Percentiles rank a stretch among this genome's conserved stretches.
These are phyloP conservation scores for Westerdykella ornata DNA, from an alignment of 2,329 filamentous ascomycete genomes.

Conservation along the genomic window DNA sequence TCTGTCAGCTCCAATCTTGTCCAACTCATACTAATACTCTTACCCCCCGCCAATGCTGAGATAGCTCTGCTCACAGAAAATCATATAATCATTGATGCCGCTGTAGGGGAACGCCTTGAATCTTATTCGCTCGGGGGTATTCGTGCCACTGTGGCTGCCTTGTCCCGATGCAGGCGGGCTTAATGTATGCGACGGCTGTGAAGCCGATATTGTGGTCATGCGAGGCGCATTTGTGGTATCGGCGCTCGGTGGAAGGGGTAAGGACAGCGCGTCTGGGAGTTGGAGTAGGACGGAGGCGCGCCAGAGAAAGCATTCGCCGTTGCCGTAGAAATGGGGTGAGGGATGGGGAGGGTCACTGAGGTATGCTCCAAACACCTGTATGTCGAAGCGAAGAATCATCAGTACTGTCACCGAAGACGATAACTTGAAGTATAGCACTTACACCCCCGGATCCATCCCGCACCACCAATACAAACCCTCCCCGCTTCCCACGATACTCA, in stretches of 20 bases:
- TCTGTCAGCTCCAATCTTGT: conserved; percentile 3
- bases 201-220: conserved; percentile 51
- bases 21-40: conserved; percentile 15
- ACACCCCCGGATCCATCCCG: conserved; percentile 69
- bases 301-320: conserved; percentile 94
- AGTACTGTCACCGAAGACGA: not conserved
- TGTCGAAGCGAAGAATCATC: not conserved
- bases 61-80: conserved; percentile 81
- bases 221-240: conserved; percentile 57
- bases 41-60: conserved; percentile 76
- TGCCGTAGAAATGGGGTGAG: conserved; percentile 81
- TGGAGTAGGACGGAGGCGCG: conserved; percentile 61
- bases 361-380: conserved; percentile 80
- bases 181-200: conserved; percentile 15
- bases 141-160: conserved; percentile 42
- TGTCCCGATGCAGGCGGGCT: conserved; percentile 25
- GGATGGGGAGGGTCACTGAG: conserved; percentile 83
- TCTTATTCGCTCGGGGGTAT: conserved; percentile 67
- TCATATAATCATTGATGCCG: conserved; percentile 93
- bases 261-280: conserved; percentile 42
- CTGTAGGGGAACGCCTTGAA: conserved; percentile 98
- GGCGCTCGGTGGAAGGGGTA: conserved; percentile 64
- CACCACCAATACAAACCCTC: conserved; percentile 85
- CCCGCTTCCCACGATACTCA: conserved; percentile 58
- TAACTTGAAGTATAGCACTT: conserved; percentile 34